Evolutionary conservation across 164 flowering plant species (phyloP).

Genomic region (Stephania japonica): DNA sequence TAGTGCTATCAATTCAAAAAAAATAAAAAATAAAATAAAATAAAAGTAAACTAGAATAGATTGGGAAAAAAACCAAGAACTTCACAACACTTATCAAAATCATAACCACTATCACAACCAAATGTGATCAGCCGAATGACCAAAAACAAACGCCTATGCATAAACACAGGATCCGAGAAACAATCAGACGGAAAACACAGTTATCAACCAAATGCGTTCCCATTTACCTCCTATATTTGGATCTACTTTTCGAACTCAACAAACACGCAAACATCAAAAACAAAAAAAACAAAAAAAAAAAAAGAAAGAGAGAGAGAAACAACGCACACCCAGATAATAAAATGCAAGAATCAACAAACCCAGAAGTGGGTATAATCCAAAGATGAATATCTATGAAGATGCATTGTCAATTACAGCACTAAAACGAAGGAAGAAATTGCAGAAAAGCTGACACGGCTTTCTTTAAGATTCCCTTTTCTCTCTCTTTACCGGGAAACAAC

Average conservation of each 20-base stretch:
- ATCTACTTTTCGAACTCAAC: not conserved
- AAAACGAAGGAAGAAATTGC: not conserved
- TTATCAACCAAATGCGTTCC: not conserved
- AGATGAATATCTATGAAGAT: not conserved
- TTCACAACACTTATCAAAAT: not conserved
- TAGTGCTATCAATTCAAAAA: not conserved
- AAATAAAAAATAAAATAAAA: not conserved
- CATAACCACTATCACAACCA: not conserved
- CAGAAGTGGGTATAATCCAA: not conserved
- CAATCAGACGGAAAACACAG: not conserved
- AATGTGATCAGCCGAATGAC: not conserved
- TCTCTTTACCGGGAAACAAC: not conserved
- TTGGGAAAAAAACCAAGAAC: not conserved
- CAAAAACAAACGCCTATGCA: not conserved
- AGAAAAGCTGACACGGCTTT: not conserved
- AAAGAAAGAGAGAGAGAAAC: too few relatives aligned
- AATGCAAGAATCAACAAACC: conserved; percentile 4
- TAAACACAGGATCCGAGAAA: not conserved
- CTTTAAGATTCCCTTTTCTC: not conserved
- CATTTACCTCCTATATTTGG: not conserved
- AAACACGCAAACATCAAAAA: not conserved
- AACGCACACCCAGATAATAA: not conserved
- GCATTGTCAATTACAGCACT: not conserved
- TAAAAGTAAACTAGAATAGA: not conserved
- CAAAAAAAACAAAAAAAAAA: too few relatives aligned